These are phyloP conservation scores for Chlorophyllum brunneum DNA, from an alignment of 768 basidiomycete species.

Conservation along the genomic window DNA sequence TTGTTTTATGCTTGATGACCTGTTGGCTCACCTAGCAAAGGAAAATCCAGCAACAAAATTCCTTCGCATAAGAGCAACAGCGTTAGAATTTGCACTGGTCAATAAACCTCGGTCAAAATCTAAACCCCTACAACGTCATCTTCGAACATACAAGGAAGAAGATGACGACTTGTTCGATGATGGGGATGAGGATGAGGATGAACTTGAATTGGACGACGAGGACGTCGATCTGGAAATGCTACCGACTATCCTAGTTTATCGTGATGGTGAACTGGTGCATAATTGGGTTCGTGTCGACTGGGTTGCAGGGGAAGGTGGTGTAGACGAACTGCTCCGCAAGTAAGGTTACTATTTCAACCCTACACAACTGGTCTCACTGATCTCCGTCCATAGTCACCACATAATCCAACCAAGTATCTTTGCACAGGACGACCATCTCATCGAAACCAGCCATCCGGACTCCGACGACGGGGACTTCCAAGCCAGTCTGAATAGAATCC, in stretches of 20 bases:
- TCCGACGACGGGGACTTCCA: slow-evolving; percentile 13
- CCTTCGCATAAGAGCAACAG: slow-evolving; percentile 72
- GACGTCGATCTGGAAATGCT: slow-evolving; percentile 76
- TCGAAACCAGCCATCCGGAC: slow-evolving; percentile 1
- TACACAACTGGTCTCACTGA: background rate
- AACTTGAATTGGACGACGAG: slow-evolving; percentile 38
- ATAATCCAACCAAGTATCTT: slow-evolving; percentile 3
- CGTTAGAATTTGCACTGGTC: slow-evolving; percentile 61
- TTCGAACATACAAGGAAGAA: slow-evolving; percentile 32
- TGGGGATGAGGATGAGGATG: slow-evolving; percentile 37
- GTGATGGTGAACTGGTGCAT: slow-evolving; percentile 77
- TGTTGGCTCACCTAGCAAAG: slow-evolving; percentile 66
- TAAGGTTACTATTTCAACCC: slow-evolving; percentile 25
- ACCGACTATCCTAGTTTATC: slow-evolving; percentile 76
- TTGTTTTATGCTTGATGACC: slow-evolving; percentile 68
- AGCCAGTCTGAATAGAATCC: slow-evolving; percentile 10
- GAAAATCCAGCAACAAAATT: slow-evolving; percentile 71
- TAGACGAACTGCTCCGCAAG: slow-evolving; percentile 68
- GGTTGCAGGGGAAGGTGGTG: slow-evolving; percentile 67
- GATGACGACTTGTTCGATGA: slow-evolving; percentile 47
- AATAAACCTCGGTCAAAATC: slow-evolving; percentile 16
- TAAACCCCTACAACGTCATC: slow-evolving; percentile 14
- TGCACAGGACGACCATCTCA: background rate
- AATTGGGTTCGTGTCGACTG: slow-evolving; percentile 89
- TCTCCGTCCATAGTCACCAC: background rate